Evolutionary conservation across 2,329 filamentous ascomycete genomes (phyloP), one percentile per base, ranked within the genome.

Genomic region (Graphiopsis chlorocephala): DNA sequence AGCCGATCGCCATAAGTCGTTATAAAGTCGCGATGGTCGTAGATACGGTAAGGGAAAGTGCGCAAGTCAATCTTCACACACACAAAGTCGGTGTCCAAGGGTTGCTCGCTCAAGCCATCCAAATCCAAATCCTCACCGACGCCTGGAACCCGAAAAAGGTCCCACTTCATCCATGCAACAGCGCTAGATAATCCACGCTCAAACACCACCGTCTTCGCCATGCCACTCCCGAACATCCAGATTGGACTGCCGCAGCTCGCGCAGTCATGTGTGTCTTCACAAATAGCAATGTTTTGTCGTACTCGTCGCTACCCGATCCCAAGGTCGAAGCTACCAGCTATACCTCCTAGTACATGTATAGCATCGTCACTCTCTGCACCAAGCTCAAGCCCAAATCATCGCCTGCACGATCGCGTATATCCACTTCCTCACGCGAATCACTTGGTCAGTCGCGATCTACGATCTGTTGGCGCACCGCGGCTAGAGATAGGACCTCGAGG

Each of bases 31-130:
- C 38, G 38, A 23, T 45, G 38, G 38, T 20, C 8, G 38, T 45
- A 45, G 8, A 10, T 45, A 45, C 7, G 38, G 23, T 42, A 15
- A 7, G 17, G n/a, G 17, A 42, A 42, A 42, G 35, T n/a, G n/a
- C n/a, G n/a, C 29, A 11, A 31, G 7, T n/a, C n/a, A n/a, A 45
- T 45, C 38, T 45, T 45, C 17, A 58, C 17, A 58, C 23, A 42
- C 14, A 17, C 33, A 58, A 58, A 58, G 55, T 58, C 55, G 55
- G 55, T 58, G 55, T 58, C 55, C 47, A 25, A 50, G 26, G 47
- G 47, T 28, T n/a, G n/a, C 5, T 20, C 26, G n/a, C 5, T 20
- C 38, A 25, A 53, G 48, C 48, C 48, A 45, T 45, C 38, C 38
- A 45, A 45, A 35, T 31, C 29, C 29, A 6, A 45, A 56, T 56